Conservation (phyloP, 768 basidiomycete species). For the Xerocomellus dryophilus region DNA sequence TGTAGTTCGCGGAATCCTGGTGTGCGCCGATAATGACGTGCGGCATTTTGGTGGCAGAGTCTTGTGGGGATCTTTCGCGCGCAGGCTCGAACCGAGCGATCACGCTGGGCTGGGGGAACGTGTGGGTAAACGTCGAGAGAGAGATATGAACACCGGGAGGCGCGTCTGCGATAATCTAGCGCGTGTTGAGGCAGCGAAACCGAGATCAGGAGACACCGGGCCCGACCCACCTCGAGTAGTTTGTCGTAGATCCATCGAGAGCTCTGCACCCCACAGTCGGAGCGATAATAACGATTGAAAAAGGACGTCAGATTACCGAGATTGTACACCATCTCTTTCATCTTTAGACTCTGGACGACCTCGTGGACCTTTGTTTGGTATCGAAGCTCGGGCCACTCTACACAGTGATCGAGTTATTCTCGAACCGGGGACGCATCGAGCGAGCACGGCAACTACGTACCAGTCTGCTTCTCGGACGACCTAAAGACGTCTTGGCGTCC, state of each 20-base stretch:
- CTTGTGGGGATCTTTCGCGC: neutral
- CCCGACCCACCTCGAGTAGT: constrained; percentile 1
- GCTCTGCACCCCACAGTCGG: constrained; percentile 36
- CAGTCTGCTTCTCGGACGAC: neutral
- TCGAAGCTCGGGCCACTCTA: neutral
- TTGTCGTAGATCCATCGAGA: constrained; percentile 38
- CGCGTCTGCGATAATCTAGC: constrained; percentile 12
- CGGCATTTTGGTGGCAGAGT: constrained; percentile 16
- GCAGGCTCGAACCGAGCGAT: constrained; percentile 25
- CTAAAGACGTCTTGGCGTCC: neutral
- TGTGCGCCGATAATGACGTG: constrained; percentile 42
- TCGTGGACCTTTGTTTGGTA: neutral
- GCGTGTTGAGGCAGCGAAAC: neutral
- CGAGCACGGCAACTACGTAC: neutral
- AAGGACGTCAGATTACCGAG: neutral
- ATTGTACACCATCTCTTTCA: neutral
- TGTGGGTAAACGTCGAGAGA: constrained; percentile 21
- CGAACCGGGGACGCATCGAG: too few relatives aligned
- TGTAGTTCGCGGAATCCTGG: constrained; percentile 44
- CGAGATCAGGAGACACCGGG: too few relatives aligned
- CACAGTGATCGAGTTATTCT: neutral
- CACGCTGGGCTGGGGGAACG: constrained; percentile 17
- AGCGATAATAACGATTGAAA: neutral
- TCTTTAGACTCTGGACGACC: neutral
- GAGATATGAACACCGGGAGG: constrained; percentile 16